Conservation (phyloP, 2,329 filamentous ascomycete species). For the Monosporascus sp. region DNA sequence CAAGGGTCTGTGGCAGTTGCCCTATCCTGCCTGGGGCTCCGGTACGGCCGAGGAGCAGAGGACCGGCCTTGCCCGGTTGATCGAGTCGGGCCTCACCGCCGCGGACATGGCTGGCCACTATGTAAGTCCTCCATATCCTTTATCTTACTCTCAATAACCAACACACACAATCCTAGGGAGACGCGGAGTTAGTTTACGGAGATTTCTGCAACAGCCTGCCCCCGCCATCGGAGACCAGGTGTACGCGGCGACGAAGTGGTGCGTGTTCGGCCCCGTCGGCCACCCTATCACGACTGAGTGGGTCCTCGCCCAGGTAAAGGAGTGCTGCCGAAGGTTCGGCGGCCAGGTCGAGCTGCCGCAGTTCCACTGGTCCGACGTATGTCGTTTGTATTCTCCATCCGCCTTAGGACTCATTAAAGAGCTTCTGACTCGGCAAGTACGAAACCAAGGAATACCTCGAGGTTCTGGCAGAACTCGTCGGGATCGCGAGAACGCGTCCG, state of each 20-base stretch:
- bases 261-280: slow-evolving; percentile 23
- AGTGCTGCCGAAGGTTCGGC: slow-evolving; percentile 26
- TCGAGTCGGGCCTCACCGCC: slow-evolving; percentile 20
- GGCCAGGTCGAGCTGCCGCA: slow-evolving; percentile 29
- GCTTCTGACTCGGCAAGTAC: slow-evolving; percentile 19
- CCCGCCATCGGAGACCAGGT: slow-evolving; percentile 12
- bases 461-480: slow-evolving; percentile 25
- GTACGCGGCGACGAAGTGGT: slow-evolving; percentile 31
- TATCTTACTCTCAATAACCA: background rate
- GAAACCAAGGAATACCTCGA: slow-evolving; percentile 27
- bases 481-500: slow-evolving; percentile 19
- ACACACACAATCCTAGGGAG: slow-evolving; percentile 14
- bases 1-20: slow-evolving; percentile 25
- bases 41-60: slow-evolving; percentile 20
- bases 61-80: slow-evolving; percentile 17
- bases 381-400: slow-evolving; percentile 2
- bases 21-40: slow-evolving; percentile 24
- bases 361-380: slow-evolving; percentile 31
- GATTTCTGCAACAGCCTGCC: slow-evolving; percentile 23
- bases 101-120: slow-evolving; percentile 34
- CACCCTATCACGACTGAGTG: slow-evolving; percentile 19
- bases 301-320: slow-evolving; percentile 23
- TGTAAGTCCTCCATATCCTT: slow-evolving; percentile 10
- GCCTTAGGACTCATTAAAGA: background rate
- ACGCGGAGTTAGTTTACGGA: slow-evolving; percentile 29